Evolutionary conservation across 768 basidiomycete species (phyloP).

Genomic region (Tulasnella sp.): DNA sequence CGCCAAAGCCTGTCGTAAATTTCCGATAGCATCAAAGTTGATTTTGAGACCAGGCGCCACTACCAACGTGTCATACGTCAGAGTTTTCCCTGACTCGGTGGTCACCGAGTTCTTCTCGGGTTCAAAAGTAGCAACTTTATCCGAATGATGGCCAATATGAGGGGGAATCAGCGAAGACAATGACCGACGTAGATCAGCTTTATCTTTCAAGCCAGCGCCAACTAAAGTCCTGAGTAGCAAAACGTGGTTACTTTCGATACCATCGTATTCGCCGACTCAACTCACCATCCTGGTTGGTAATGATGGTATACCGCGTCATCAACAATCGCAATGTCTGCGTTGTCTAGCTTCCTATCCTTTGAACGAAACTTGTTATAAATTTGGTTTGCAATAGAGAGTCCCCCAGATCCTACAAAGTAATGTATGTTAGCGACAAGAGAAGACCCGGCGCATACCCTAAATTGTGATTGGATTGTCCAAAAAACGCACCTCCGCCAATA

Average conservation of each 20-base stretch:
- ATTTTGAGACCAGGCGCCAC: slow-evolving; percentile 81
- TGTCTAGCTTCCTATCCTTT: slow-evolving; percentile 46
- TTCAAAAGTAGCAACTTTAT: slow-evolving; percentile 59
- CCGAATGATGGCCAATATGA: slow-evolving; percentile 55
- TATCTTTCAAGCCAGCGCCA: slow-evolving; percentile 69
- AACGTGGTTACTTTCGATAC: background rate
- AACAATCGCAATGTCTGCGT: slow-evolving; percentile 72
- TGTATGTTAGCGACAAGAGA: too few species aligned
- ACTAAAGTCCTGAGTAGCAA: slow-evolving; percentile 64
- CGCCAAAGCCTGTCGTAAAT: slow-evolving; percentile 57
- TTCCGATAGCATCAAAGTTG: slow-evolving; percentile 70
- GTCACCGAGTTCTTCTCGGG: slow-evolving; percentile 62
- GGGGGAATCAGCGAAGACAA: slow-evolving; percentile 57
- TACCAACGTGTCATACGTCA: slow-evolving; percentile 75
- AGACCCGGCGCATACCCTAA: too few species aligned
- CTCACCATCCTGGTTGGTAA: slow-evolving; percentile 92
- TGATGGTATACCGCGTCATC: slow-evolving; percentile 73
- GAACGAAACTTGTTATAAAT: slow-evolving; percentile 66
- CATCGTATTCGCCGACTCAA: background rate
- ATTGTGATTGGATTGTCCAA: too few species aligned
- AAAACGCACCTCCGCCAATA: slow-evolving; percentile 67
- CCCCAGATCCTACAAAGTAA: slow-evolving; percentile 50
- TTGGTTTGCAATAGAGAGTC: slow-evolving; percentile 75
- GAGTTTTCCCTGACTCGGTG: slow-evolving; percentile 51
- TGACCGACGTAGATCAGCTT: slow-evolving; percentile 45